Conservation (phyloP, 1,284 basidiomycete genomes). For the Apiotrichum akiyoshidainum region DNA sequence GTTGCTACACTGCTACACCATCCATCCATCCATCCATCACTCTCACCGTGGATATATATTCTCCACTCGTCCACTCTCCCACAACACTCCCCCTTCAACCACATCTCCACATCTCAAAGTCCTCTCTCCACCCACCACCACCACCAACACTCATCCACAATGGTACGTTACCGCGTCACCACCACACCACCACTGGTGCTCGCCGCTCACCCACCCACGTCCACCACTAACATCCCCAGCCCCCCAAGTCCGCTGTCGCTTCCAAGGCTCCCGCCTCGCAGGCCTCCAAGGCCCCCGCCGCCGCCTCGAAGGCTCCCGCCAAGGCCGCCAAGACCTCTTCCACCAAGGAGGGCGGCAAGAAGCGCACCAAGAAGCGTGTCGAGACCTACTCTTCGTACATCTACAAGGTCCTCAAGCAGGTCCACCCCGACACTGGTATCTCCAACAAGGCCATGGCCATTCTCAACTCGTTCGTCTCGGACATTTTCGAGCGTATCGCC, state of each 20-base stretch:
- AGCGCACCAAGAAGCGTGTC: conserved; percentile 81
- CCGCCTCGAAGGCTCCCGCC: conserved; percentile 51
- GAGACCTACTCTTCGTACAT: conserved; percentile 93
- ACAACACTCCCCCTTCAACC: background rate
- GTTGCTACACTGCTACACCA: no score
- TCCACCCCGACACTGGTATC: conserved; percentile 95
- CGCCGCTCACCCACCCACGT: conserved; percentile 9
- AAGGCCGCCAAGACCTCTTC: conserved; percentile 75
- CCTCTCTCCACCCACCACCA: background rate
- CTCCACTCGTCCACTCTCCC: background rate
- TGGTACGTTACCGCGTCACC: conserved; percentile 14
- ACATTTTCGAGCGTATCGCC: conserved; percentile 91
- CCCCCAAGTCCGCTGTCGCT: conserved; percentile 51
- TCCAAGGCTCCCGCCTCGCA: conserved; percentile 63
- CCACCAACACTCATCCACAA: background rate
- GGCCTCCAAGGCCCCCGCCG: conserved; percentile 52
- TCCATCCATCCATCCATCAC: no score
- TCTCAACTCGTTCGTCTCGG: conserved; percentile 87
- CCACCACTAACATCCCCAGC: conserved; percentile 42
- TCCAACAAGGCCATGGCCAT: conserved; percentile 93
- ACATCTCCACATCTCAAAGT: background rate
- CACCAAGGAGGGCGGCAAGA: conserved; percentile 68
- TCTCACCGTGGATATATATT: no score
- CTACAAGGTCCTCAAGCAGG: conserved; percentile 68
- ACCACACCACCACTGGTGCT: conserved; percentile 4